These are phyloP conservation scores for Geotrichum klebahnii DNA, from an alignment of 1,139 yeast species.

Conservation along the genomic window DNA sequence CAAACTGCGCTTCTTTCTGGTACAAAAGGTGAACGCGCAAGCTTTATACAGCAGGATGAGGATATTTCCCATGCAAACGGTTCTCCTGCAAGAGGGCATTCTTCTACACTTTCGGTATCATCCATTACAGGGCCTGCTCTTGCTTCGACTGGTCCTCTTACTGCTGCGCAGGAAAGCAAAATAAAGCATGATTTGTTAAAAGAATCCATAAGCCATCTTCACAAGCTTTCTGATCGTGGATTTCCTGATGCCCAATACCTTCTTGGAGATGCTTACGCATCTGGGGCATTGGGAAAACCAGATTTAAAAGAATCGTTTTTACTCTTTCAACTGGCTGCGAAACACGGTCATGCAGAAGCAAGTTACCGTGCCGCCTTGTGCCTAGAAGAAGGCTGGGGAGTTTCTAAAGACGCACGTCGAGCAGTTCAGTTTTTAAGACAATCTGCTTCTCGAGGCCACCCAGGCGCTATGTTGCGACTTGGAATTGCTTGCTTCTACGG, in stretches of 20 bases:
- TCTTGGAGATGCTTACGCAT: slow-evolving; percentile 79
- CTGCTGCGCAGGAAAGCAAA: slow-evolving; percentile 40
- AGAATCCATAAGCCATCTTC: slow-evolving; percentile 71
- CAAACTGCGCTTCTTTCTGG: slow-evolving; percentile 62
- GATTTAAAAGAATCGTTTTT: slow-evolving; percentile 73
- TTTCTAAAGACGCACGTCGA: slow-evolving; percentile 80
- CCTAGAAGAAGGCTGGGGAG: slow-evolving; percentile 90
- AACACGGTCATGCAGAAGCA: slow-evolving; percentile 86
- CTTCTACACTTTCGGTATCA: slow-evolving; percentile 7
- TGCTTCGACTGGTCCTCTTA: slow-evolving; percentile 8
- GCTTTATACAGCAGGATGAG: too few species aligned
- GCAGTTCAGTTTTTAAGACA: slow-evolving; percentile 78
- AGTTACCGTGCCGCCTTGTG: slow-evolving; percentile 89
- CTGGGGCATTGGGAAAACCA: slow-evolving; percentile 81
- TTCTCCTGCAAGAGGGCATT: slow-evolving; percentile 6
- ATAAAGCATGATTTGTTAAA: slow-evolving; percentile 49
- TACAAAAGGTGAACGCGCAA: too few species aligned
- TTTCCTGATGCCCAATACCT: slow-evolving; percentile 87
- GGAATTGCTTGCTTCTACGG: slow-evolving; percentile 83
- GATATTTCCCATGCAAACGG: slow-evolving; percentile 6
- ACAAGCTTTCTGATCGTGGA: slow-evolving; percentile 73
- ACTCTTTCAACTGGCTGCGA: slow-evolving; percentile 84
- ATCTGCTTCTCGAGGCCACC: slow-evolving; percentile 88
- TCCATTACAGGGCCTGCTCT: slow-evolving; percentile 15
- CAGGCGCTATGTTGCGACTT: slow-evolving; percentile 90